Base-by-base conservation (phyloP, 2,329 filamentous ascomycete genomes). In the Neonectria hederae region DNA sequence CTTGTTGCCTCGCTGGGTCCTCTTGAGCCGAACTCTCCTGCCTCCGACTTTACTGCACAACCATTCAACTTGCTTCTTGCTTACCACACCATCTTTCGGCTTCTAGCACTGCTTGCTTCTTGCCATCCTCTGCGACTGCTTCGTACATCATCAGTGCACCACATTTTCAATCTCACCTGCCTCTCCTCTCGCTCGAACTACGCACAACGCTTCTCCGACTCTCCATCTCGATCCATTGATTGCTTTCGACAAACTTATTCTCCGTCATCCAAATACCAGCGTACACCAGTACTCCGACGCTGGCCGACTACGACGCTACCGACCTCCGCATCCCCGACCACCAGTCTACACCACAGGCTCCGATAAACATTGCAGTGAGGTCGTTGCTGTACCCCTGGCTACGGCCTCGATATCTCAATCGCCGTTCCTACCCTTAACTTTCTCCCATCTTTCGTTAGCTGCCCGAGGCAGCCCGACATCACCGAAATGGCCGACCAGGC, bases 401-500 rank as follows among this genome's bases (percentile, higher is more conserved):
- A 51, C 61, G 61, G 61, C 61, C 61, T 59, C 55, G 24, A 52
- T 56, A 53, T 53, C 7, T 51, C 24, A 42, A 53, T 28, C 48
- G 11, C 7, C n/a, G 43, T 48, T 42, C 21, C 24, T 46, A 8
- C 13, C 40, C 32, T 26, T 26, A 7, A 24, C 28, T 40, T 19
- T 6, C 35, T 10, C 9, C 22, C 4, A 21, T 26, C 35, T 4
- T 65, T 24, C 17, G 19, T 43, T 54, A 63, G 60, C 66, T 69
- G 65, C 60, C 49, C 51, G 26, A 59, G 54, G 40, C 62, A 62
- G 63, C 61, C 62, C 59, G 49, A 62, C 53, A 57, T 59, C 57
- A 54, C 53, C 62, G 46, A 69, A 40, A 74, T 74, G 72, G 70
- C 67, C 52, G 72, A 74, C 56, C 66, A 71, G 64, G 54, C 62